These are phyloP conservation scores for Cryptosporidium baileyi DNA, from an alignment of 169 alveolate species.

Conservation along the genomic window DNA sequence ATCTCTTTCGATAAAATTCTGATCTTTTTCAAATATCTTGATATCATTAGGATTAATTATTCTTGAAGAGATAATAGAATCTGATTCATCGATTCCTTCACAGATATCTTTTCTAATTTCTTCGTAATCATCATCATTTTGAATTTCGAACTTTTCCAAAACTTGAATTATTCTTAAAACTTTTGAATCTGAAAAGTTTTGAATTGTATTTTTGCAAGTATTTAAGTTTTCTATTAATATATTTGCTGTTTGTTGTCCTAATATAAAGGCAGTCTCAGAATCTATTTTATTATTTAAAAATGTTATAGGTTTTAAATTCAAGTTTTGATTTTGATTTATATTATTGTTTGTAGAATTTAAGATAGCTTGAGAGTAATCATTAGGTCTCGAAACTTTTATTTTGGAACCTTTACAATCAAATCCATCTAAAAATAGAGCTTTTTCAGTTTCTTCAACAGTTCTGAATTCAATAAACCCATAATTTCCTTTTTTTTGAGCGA, in stretches of 20 bases:
- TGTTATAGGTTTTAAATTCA: not conserved
- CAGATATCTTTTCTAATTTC: not conserved
- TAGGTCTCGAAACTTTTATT: slow-evolving; percentile 88
- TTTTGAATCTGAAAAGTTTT: not conserved
- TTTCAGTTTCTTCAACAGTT: slow-evolving; percentile 90
- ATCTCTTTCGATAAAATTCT: not conserved
- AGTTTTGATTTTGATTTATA: not conserved
- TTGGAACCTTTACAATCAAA: slow-evolving; percentile 88
- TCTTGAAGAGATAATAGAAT: slow-evolving; percentile 6
- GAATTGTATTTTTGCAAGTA: not conserved
- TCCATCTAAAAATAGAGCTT: slow-evolving; percentile 89
- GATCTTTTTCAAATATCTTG: not conserved
- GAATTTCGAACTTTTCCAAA: not conserved
- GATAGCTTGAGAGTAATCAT: slow-evolving; percentile 80
- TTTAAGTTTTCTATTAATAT: not conserved
- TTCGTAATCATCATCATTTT: not conserved
- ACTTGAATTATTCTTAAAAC: not conserved
- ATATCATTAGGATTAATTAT: slow-evolving; percentile 6
- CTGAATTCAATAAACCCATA: slow-evolving; percentile 91
- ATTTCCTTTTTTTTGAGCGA: slow-evolving; percentile 90
- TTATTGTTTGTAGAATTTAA: not conserved
- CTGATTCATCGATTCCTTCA: not conserved
- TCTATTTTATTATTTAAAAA: not conserved
- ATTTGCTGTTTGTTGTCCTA: not conserved
- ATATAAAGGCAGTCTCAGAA: not conserved